These are phyloP conservation scores for Mitragyna speciosa DNA, from an alignment of 257 asterid species.

Conservation along the genomic window DNA sequence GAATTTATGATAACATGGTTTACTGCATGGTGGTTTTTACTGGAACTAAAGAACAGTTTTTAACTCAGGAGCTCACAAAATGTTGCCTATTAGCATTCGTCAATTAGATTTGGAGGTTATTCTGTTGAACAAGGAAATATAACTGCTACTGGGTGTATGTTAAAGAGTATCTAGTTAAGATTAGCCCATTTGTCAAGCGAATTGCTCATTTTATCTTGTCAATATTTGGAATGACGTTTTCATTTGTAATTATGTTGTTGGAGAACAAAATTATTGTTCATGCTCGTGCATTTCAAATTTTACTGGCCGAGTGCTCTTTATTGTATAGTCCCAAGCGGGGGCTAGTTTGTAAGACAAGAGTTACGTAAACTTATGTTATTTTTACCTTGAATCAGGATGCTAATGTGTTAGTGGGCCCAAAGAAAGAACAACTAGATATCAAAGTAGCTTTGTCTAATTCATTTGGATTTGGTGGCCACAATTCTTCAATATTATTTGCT, in stretches of 20 bases:
- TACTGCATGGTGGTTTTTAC: slow-evolving; percentile 2
- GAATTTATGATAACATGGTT: neutral
- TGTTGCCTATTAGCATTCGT: neutral
- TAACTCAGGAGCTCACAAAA: neutral
- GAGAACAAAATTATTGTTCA: neutral
- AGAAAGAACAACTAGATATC: slow-evolving; percentile 62
- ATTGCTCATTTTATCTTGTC: neutral
- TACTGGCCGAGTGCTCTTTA: neutral
- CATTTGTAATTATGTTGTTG: neutral
- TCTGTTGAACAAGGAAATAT: neutral
- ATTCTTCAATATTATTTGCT: slow-evolving; percentile 84
- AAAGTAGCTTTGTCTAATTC: slow-evolving; percentile 92
- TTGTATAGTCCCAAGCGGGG: neutral
- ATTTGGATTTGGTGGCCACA: slow-evolving; percentile 93
- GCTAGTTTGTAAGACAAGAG: neutral
- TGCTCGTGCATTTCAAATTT: neutral
- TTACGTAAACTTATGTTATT: slow-evolving; percentile 18
- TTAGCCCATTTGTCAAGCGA: neutral
- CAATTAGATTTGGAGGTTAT: neutral
- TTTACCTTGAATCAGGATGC: slow-evolving; percentile 54
- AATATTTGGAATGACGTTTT: neutral
- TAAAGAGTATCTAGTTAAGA: neutral
- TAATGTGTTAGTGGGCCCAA: slow-evolving; percentile 70
- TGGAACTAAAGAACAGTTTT: neutral
- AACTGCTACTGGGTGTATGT: neutral